phyloP scores from a whole-genome alignment of 2,329 filamentous ascomycete species.

The Coniochaeta sp. region DNA sequence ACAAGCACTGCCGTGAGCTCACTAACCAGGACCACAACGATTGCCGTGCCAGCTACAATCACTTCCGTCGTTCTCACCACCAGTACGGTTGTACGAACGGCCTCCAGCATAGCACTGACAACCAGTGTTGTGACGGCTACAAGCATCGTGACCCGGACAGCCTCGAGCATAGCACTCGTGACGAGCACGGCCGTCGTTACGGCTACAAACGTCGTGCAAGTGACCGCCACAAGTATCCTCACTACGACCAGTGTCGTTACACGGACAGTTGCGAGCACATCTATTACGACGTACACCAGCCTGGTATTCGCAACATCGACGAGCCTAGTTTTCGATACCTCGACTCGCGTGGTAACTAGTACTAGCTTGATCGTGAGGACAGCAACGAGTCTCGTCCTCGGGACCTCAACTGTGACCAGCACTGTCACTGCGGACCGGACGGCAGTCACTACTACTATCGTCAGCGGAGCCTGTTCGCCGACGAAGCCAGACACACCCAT shows the following conservation, averaged over 20 bases:
- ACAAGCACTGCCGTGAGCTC: background rate
- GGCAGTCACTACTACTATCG: slow-evolving; percentile 5
- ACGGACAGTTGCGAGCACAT: slow-evolving; percentile 5
- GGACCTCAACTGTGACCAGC: slow-evolving; percentile 6
- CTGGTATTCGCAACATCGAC: slow-evolving; percentile 6
- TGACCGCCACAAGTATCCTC: slow-evolving; percentile 3
- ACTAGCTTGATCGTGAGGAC: slow-evolving; percentile 6
- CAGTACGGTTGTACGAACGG: background rate
- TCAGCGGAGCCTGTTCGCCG: slow-evolving; percentile 3
- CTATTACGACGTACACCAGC: background rate
- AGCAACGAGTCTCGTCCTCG: slow-evolving; percentile 7
- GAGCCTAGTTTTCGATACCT: slow-evolving; percentile 1
- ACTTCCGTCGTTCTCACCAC: background rate
- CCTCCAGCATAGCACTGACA: background rate
- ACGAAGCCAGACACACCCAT: slow-evolving; percentile 6
- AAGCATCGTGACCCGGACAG: background rate
- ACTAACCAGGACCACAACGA: background rate
- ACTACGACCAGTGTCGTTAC: slow-evolving; percentile 3
- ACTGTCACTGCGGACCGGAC: slow-evolving; percentile 6
- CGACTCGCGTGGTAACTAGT: slow-evolving; percentile 1
- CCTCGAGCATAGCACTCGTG: slow-evolving; percentile 5
- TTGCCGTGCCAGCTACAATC: background rate
- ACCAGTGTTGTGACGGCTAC: slow-evolving; percentile 7
- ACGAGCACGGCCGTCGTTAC: slow-evolving; percentile 1
- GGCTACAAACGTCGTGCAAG: slow-evolving; percentile 5